Conservation (phyloP, 176 grass and related monocot genomes). For the Chrysopogon serrulatus region DNA sequence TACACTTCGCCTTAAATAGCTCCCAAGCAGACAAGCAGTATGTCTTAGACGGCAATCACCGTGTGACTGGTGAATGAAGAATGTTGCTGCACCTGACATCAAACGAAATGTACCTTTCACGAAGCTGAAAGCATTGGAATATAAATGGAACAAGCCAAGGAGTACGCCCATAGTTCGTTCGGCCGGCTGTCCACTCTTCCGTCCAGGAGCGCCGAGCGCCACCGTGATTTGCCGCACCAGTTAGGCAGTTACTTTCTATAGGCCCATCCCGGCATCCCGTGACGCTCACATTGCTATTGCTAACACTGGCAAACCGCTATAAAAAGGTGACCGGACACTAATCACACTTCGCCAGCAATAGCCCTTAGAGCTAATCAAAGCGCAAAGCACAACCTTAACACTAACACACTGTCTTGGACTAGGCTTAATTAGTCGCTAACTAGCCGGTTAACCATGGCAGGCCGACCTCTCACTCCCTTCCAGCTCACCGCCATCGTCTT, state of each 20-base stretch:
- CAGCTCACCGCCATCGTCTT: background rate
- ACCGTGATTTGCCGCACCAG: background rate
- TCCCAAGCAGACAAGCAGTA: background rate
- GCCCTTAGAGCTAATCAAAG: background rate
- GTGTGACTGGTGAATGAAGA: background rate
- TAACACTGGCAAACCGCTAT: constrained; percentile 2
- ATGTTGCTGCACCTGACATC: constrained; percentile 1
- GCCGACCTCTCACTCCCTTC: background rate
- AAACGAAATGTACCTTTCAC: background rate
- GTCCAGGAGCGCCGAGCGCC: background rate
- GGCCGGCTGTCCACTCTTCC: constrained; percentile 27
- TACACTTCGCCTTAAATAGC: no score
- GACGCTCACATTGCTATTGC: background rate
- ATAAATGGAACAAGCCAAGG: background rate
- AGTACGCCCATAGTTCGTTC: background rate
- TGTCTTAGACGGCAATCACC: background rate
- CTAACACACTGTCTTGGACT: background rate
- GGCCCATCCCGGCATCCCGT: background rate
- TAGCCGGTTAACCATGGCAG: constrained; percentile 1
- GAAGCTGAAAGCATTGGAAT: background rate
- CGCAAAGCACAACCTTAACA: background rate
- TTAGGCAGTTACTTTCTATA: background rate
- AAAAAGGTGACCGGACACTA: background rate
- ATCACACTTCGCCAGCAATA: background rate
- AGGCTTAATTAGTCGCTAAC: background rate